Percentiles rank a stretch among this genome's conserved stretches.
Conservation (phyloP, 345 rosid genomes). For the Gossypium australe region DNA sequence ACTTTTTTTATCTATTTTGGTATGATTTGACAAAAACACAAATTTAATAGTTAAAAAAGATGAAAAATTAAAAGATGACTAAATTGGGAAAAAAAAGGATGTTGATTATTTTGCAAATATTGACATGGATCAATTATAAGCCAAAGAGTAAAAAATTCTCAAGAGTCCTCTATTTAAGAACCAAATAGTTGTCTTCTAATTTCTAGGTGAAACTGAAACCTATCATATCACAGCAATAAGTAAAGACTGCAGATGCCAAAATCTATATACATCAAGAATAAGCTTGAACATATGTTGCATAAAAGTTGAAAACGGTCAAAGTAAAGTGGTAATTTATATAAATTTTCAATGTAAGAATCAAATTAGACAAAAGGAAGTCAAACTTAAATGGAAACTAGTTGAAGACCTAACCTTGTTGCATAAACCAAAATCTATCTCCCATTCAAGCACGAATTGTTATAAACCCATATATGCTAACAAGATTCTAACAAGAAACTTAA, state of each 20-base stretch:
- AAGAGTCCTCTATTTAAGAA: too few species aligned
- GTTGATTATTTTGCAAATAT: too few species aligned
- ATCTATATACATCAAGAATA: background rate
- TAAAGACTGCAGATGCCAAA: background rate
- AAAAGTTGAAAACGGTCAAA: background rate
- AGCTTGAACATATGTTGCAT: background rate
- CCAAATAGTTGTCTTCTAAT: too few species aligned
- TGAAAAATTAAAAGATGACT: too few species aligned
- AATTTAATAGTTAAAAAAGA: too few species aligned
- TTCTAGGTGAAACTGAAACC: background rate
- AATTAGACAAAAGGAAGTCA: background rate
- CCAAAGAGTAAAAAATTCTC: too few species aligned
- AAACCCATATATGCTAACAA: conserved; percentile 55
- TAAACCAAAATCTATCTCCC: conserved; percentile 80
- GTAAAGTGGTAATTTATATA: background rate
- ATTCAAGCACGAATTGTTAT: conserved; percentile 82
- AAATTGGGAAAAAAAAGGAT: too few species aligned
- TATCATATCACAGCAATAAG: background rate
- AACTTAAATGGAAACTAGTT: background rate
- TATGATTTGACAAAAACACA: too few species aligned
- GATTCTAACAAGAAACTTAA: background rate
- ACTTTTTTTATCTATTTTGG: too few species aligned
- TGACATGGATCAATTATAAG: too few species aligned
- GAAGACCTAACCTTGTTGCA: conserved; percentile 55
- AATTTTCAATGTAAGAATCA: background rate